Base-by-base conservation (phyloP, 208 protist genomes). In the Leishmania gerbilli region DNA sequence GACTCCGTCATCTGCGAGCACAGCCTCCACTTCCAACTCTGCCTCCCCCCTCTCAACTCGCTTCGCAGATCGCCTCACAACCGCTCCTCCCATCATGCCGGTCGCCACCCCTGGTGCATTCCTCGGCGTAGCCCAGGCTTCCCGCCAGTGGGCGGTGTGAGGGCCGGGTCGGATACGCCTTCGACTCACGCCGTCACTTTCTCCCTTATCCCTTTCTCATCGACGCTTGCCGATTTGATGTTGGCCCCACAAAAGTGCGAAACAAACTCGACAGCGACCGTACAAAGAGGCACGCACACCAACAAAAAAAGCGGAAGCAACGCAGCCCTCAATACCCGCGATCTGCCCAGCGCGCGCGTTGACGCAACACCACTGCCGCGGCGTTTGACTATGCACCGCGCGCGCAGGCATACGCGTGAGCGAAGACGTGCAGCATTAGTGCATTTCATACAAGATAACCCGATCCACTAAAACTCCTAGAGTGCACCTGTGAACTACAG, bases 381-480 rank as follows among this genome's bases (percentile, higher is more conserved):
- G 47, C 8, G 1, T 42, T 15, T 62, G 24, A 15, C 71, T 21
- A 34, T n/a, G 4, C 3, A 24, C 49, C 21, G 49, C 49, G 1
- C 51, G 37, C 71, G 42, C 31, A 76, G 49, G 42, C 49, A 45
- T 51, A 31, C 37, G 42, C 15, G 15, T n/a, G 21, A 37, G 19
- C 13, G 5, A 47, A 34, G 37, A 2, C 27, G 27, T 68, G 27
- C 17, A n/a, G 31, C 68, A 15, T 31, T 27, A 51, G 27, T 42
- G 77, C 17, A 60, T 17, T 71, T 71, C 79, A 34, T 69, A 51
- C 31, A 69, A 42, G 55, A 40, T 31, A 62, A 15, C 3, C 31
- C 24, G 2, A 74, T 65, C 69, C 37, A 64, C 65, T 71, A 74
- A 40, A 75, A 34, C 21, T 72, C 42, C 34, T 51, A 51, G 68